Evolutionary conservation across 2,329 filamentous ascomycete genomes (phyloP), one percentile per base, ranked within the genome.

Genomic region (Neofusicoccum ribis): DNA sequence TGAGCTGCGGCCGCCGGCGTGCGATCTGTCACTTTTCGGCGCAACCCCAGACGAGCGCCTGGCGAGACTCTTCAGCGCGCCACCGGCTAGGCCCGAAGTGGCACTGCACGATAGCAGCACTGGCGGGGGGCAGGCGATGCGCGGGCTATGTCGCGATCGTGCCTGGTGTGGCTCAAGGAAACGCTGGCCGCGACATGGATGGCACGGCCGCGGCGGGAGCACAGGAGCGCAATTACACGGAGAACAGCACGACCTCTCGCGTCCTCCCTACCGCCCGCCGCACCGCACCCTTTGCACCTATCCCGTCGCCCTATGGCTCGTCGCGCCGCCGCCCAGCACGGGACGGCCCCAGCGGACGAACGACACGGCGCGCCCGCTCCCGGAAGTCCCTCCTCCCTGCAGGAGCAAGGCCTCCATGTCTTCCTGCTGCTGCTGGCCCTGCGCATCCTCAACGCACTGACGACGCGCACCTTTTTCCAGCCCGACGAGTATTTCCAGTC

Each of bases 401-500:
- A 59, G 54, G 20, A 31, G 43, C 62, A n/a, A 43, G 36, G 34
- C 31, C 31, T 20, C 36, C 61, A 65, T 27, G 64, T 77, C 60
- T 68, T 71, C 11, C 68, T 74, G 67, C 31, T 66, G 39, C 69
- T 87, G 58, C 70, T 97, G 69, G 82, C 86, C 46, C 85, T 96
- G 68, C 91, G 95, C 63, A 84, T 94, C 69, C 77, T 91, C 75
- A 97, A 97, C 80, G 89, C 92, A 37, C 83, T 95, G 71, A 87
- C 84, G 68, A 83, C 96, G 65, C 83, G 86, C 69, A 98, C 95
- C 20, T 99, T 97, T 77, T 99, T 99, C 80, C 95, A 99, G 78
- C 95, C 95, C 34, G 95, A 99, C 81, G 95, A 99, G 78, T 98
- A 92, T 82, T 99, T 95, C 74, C 95, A 99, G 76, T 91, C 93